These are phyloP conservation scores for Typha latifolia DNA, from an alignment of 176 grass and related monocot species.

Conservation along the genomic window DNA sequence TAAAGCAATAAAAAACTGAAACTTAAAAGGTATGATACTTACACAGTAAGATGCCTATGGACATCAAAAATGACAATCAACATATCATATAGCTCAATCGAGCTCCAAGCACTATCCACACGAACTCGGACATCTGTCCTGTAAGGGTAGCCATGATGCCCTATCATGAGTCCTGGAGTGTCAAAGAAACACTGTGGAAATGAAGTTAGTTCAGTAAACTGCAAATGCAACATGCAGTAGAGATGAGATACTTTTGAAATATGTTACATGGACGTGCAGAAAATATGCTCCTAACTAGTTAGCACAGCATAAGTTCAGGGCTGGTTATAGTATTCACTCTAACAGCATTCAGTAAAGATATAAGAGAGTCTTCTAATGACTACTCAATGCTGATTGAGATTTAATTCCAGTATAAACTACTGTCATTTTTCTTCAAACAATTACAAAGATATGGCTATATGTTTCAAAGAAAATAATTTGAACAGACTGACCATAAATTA, in stretches of 20 bases:
- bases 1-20: slow-evolving; percentile 19
- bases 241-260: not conserved
- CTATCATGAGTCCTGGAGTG: slow-evolving; percentile 85
- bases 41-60: slow-evolving; percentile 70
- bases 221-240: not conserved
- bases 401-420: too few species aligned
- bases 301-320: too few species aligned
- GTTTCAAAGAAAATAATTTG: too few species aligned
- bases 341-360: too few species aligned
- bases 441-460: too few species aligned
- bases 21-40: slow-evolving; percentile 18
- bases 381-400: too few species aligned
- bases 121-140: slow-evolving; percentile 76
- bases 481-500: too few species aligned
- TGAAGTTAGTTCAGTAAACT: slow-evolving; percentile 7
- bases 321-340: too few species aligned
- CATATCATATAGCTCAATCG: slow-evolving; percentile 80
- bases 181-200: slow-evolving; percentile 89
- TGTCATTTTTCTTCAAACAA: too few species aligned
- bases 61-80: slow-evolving; percentile 94
- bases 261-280: not conserved
- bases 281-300: too few species aligned
- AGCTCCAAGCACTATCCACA: slow-evolving; percentile 90
- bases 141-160: slow-evolving; percentile 71
- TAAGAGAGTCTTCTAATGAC: too few species aligned